Evolutionary conservation across 2,329 filamentous ascomycete genomes (phyloP), one percentile per base, ranked within the genome.

Genomic region (Colletotrichum navitas): DNA sequence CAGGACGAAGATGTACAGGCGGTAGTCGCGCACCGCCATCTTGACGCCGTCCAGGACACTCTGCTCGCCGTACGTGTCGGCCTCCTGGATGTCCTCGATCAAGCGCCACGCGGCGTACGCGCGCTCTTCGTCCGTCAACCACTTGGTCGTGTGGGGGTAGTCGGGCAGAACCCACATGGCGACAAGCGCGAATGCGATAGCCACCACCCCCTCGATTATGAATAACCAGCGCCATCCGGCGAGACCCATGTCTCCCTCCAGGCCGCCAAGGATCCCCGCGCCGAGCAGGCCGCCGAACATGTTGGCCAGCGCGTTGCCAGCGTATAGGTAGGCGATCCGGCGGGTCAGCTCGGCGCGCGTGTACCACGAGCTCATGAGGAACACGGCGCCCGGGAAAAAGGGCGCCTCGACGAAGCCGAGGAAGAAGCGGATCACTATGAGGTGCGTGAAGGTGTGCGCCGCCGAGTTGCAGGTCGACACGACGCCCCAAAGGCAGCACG

Each of bases 41-140:
- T 82, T 83, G 24, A 89, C 77, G 0, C 87, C 87, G 18, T 83
- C 78, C 77, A 80, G 82, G 43, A 86, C 72, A 0, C 80, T 77
- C 8, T 78, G 79, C 3, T 83, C 79, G 5, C 78, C 77, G 1
- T 80, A 80, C 0, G 80, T 77, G 47, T 87, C 84, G 2, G 83
- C 78, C 65, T 84, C 86, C 45, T 82, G 84, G 8, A 85, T 82
- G 69, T 89, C 86, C 4, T 84, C 79, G 1, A 85, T 78, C 1
- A 89, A 79, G 0, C 87, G 81, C 83, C 85, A 88, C 49, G 85
- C 82, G 0, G 87, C 87, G 63, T 87, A 87, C 0, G 82, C 81
- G 67, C 86, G 87, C 74, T 89, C 86, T 52, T 88, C 84, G 3
- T 84, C 76, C 0, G 80, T 80, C 0, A 89, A 76, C 87, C 88